Conservation (phyloP, 2,329 filamentous ascomycete genomes). For the Parascedosporium putredinis region DNA sequence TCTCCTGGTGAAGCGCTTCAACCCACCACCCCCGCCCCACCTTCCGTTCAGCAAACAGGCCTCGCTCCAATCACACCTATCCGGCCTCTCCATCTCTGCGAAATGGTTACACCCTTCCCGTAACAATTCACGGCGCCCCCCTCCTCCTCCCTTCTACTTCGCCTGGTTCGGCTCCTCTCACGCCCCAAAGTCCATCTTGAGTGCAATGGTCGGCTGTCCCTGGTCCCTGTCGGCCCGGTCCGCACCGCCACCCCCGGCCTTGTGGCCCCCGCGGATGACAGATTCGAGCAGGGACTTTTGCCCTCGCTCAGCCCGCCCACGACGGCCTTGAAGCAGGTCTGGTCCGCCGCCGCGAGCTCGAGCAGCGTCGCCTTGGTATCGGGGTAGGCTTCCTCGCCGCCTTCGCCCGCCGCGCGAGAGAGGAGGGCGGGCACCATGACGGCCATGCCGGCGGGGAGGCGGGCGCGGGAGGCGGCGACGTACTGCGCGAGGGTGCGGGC, state of each 20-base stretch:
- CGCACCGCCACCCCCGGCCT: conserved; percentile 26
- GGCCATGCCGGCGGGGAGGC: conserved; percentile 54
- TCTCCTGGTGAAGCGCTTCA: no score
- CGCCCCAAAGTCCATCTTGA: conserved; percentile 83
- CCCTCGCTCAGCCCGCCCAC: conserved; percentile 59
- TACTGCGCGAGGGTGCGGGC: conserved; percentile 68
- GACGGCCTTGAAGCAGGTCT: conserved; percentile 60
- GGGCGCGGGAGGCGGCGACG: conserved; percentile 34
- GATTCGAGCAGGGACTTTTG: conserved; percentile 73
- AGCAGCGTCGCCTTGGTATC: conserved; percentile 71
- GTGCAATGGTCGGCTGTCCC: conserved; percentile 67
- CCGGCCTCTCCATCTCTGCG: no score
- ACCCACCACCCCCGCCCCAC: no score
- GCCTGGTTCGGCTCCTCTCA: neutral
- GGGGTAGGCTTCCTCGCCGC: conserved; percentile 45
- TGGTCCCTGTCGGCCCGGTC: conserved; percentile 29
- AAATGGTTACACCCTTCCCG: no score
- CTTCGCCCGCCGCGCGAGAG: conserved; percentile 57
- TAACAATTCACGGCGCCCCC: neutral
- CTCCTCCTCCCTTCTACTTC: neutral
- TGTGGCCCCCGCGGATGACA: conserved; percentile 57
- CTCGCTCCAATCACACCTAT: no score
- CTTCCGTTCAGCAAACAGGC: no score
- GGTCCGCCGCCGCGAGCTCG: conserved; percentile 70
- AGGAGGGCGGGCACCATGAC: conserved; percentile 71